phyloP scores from a whole-genome alignment of 306 rosid species.

The Clitoria ternatea region DNA sequence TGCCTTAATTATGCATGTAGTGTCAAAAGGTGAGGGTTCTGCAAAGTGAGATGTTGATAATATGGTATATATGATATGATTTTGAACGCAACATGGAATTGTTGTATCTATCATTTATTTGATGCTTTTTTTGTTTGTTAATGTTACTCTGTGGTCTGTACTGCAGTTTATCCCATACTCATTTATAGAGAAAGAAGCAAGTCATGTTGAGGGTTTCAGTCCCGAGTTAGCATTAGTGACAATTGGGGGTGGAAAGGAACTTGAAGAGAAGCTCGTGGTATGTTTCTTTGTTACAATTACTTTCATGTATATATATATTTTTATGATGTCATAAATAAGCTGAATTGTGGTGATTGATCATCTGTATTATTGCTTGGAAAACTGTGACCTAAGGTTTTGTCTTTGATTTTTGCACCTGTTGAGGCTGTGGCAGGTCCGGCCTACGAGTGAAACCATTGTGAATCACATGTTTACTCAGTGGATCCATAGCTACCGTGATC shows the following conservation, averaged over 20 bases:
- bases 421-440: constrained; percentile 97
- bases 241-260: constrained; percentile 96
- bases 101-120: neutral
- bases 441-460: constrained; percentile 92
- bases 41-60: constrained; percentile 4
- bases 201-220: constrained; percentile 97
- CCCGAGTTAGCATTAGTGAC: constrained; percentile 92
- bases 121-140: neutral
- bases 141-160: neutral
- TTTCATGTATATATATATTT: neutral
- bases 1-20: neutral
- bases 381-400: constrained; percentile 59
- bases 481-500: constrained; percentile 97
- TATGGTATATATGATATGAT: neutral
- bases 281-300: neutral
- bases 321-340: neutral
- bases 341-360: constrained; percentile 9
- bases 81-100: neutral
- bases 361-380: constrained; percentile 19
- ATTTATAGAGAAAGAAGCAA: constrained; percentile 96
- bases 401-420: constrained; percentile 79
- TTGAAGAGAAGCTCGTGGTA: constrained; percentile 98
- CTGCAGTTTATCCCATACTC: constrained; percentile 94
- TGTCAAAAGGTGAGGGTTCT: neutral
- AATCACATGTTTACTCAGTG: constrained; percentile 99